Conservation (phyloP, 257 asterid species). For the Scutellaria minor region DNA sequence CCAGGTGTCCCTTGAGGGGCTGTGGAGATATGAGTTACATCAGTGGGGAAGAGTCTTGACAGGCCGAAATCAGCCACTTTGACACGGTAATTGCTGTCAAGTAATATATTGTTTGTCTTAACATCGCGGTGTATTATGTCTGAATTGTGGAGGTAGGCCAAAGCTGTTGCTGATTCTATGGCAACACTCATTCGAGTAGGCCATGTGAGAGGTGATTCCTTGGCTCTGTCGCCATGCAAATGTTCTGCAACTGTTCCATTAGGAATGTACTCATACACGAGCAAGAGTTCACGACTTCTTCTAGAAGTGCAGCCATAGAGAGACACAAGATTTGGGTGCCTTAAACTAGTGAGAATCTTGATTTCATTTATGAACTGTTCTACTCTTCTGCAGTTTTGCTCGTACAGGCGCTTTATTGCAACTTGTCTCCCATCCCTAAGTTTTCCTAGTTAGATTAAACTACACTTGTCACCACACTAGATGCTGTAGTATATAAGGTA, state of each 20-base stretch:
- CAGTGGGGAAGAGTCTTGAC: constrained; percentile 61
- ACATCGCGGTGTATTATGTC: constrained; percentile 77
- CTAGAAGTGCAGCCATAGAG: constrained; percentile 82
- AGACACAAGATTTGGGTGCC: constrained; percentile 73
- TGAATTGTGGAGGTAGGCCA: constrained; percentile 72
- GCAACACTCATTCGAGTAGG: constrained; percentile 69
- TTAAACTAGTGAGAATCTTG: constrained; percentile 61
- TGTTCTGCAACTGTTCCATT: constrained; percentile 84
- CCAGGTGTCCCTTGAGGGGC: constrained; percentile 93
- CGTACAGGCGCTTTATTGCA: constrained; percentile 79
- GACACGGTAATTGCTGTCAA: constrained; percentile 58
- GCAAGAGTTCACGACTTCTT: constrained; percentile 70
- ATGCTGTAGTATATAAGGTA: neutral
- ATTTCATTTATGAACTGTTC: constrained; percentile 80
- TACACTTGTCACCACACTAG: neutral
- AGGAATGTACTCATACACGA: constrained; percentile 76
- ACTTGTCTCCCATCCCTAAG: constrained; percentile 83
- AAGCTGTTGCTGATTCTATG: constrained; percentile 66
- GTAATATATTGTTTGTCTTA: constrained; percentile 74
- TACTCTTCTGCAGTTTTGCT: constrained; percentile 69
- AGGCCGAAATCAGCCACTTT: constrained; percentile 90
- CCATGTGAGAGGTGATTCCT: constrained; percentile 56
- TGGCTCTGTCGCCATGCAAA: constrained; percentile 56
- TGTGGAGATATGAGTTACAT: constrained; percentile 77
- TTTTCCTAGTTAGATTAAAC: constrained; percentile 50